A percentile compares a stretch with the other conserved stretches of the same genome.
Evolutionary conservation across 2,329 filamentous ascomycete genomes (phyloP).

Genomic region (Colletotrichum plurivorum): DNA sequence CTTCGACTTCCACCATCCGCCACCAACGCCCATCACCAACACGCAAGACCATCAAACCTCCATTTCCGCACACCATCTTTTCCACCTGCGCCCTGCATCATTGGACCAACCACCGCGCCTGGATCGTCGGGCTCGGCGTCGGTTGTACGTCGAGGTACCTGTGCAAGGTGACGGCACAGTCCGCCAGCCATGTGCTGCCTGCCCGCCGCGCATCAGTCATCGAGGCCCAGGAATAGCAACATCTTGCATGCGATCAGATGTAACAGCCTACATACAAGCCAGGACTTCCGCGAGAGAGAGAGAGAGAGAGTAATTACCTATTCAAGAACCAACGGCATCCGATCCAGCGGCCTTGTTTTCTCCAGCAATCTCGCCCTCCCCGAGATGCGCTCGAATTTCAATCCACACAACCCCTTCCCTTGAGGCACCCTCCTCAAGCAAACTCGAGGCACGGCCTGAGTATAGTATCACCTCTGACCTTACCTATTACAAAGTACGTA

Average conservation of each 20-base stretch:
- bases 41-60: neutral
- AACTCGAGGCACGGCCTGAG: neutral
- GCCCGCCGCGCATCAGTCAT: slow-evolving; percentile 8
- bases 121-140: slow-evolving; percentile 10
- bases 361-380: slow-evolving; percentile 19
- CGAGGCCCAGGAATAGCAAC: slow-evolving; percentile 32
- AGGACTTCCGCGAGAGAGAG: slow-evolving; percentile 9
- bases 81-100: neutral
- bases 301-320: slow-evolving; percentile 13
- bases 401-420: slow-evolving; percentile 13
- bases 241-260: slow-evolving; percentile 30
- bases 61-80: neutral
- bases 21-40: neutral
- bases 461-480: too few species aligned
- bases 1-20: neutral
- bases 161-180: slow-evolving; percentile 13
- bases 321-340: slow-evolving; percentile 32
- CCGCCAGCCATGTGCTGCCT: slow-evolving; percentile 12
- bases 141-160: neutral
- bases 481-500: neutral
- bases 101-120: slow-evolving; percentile 12
- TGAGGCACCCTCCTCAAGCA: neutral
- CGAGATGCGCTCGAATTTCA: slow-evolving; percentile 27
- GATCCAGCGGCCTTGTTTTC: slow-evolving; percentile 18
- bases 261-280: neutral